Conservation (phyloP, 2,329 filamentous ascomycete genomes). For the Colletotrichum noveboracense region DNA sequence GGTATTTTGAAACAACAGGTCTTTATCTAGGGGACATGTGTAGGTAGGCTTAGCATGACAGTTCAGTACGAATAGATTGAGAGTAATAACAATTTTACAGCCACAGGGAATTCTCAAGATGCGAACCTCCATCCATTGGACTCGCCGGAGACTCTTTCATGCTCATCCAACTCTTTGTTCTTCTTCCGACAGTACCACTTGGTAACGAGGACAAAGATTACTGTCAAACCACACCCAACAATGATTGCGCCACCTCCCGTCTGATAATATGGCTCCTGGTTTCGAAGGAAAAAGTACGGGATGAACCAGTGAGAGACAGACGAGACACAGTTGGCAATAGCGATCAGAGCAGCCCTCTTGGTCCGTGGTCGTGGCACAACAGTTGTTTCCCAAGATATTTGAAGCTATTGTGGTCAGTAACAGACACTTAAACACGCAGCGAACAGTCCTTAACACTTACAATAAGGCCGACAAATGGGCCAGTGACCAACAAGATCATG, state of each 20-base stretch:
- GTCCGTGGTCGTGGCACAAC: conserved; percentile 43
- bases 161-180: conserved; percentile 30
- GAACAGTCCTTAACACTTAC: not conserved
- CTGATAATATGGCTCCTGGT: conserved; percentile 34
- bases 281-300: conserved; percentile 40
- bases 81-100: not conserved
- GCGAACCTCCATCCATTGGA: conserved; percentile 15
- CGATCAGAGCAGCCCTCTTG: conserved; percentile 46
- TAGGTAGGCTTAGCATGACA: not conserved
- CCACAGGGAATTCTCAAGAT: not conserved
- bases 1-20: not conserved
- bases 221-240: conserved; percentile 27
- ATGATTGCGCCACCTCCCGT: conserved; percentile 33
- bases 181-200: conserved; percentile 27
- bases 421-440: not conserved
- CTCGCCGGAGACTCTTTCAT: conserved; percentile 2
- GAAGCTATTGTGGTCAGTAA: conserved; percentile 25
- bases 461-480: conserved; percentile 44
- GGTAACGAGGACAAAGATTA: conserved; percentile 22
- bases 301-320: conserved; percentile 46
- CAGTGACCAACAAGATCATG: conserved; percentile 43
- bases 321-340: conserved; percentile 46
- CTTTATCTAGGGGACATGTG: not conserved
- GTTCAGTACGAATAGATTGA: not conserved
- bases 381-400: conserved; percentile 46